Evolutionary conservation across 139 green algal genomes (phyloP).

Genomic region (Picochlorum sp.): DNA sequence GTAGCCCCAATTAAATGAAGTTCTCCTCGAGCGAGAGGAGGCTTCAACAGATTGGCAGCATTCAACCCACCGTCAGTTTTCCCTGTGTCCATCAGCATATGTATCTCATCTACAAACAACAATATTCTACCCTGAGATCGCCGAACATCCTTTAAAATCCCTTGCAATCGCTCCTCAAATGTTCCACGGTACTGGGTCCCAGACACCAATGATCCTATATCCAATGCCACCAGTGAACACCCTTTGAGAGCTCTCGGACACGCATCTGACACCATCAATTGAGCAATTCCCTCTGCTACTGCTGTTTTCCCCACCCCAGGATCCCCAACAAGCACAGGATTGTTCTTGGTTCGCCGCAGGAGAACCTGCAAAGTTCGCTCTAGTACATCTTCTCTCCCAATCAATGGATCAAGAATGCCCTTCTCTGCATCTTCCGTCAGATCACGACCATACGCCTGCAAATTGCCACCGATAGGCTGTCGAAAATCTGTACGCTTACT

Average conservation of each 20-base stretch:
- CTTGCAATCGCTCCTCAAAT: constrained; percentile 31
- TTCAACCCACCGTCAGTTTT: constrained; percentile 14
- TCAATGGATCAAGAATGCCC: constrained; percentile 57
- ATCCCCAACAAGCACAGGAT: constrained; percentile 82
- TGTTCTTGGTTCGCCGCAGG: constrained; percentile 82
- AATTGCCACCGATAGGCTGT: constrained; percentile 8
- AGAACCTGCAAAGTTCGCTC: constrained; percentile 65
- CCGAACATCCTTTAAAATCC: constrained; percentile 49
- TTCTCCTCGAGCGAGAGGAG: constrained; percentile 58
- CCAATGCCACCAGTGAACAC: constrained; percentile 64
- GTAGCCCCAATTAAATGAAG: constrained; percentile 78
- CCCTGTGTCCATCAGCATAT: constrained; percentile 43
- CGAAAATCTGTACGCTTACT: neutral
- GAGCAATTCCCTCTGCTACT: constrained; percentile 80
- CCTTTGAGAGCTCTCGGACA: constrained; percentile 34
- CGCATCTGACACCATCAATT: constrained; percentile 31
- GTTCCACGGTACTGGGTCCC: constrained; percentile 72
- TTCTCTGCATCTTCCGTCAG: constrained; percentile 50
- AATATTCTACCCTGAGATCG: constrained; percentile 40
- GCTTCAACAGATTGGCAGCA: constrained; percentile 79
- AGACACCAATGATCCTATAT: constrained; percentile 77
- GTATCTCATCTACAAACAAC: constrained; percentile 70
- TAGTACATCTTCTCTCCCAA: constrained; percentile 53
- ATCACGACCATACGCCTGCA: constrained; percentile 56
- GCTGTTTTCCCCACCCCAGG: constrained; percentile 81